These are phyloP conservation scores for Cladosporium velox DNA, from an alignment of 2,329 filamentous ascomycete species.

Conservation along the genomic window DNA sequence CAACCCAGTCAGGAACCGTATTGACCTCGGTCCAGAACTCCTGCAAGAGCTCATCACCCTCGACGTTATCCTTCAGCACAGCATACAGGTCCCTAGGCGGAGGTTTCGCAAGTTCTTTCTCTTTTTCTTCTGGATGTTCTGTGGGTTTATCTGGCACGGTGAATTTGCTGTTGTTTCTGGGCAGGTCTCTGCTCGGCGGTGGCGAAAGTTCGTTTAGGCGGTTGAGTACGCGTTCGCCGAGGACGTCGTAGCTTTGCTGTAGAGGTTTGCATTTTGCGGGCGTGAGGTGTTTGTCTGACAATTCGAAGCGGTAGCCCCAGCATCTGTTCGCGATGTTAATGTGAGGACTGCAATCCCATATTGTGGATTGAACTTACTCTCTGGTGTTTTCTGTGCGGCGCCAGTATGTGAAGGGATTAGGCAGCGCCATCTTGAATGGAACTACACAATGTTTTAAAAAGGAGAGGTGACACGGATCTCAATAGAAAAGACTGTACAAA, in stretches of 20 bases:
- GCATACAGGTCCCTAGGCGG: constrained; percentile 62
- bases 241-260: constrained; percentile 67
- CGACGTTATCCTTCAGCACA: constrained; percentile 60
- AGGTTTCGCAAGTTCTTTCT: constrained; percentile 32
- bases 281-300: constrained; percentile 65
- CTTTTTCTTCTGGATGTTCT: constrained; percentile 16
- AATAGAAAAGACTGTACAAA: neutral
- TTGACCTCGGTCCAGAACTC: constrained; percentile 68
- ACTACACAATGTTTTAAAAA: neutral
- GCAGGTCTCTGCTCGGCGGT: constrained; percentile 42
- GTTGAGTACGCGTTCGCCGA: constrained; percentile 67
- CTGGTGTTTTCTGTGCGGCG: constrained; percentile 46
- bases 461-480: neutral
- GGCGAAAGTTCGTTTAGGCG: constrained; percentile 64
- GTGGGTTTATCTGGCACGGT: constrained; percentile 31
- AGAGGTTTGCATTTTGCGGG: constrained; percentile 60
- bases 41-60: constrained; percentile 56
- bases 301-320: constrained; percentile 71
- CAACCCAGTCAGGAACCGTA: constrained; percentile 71
- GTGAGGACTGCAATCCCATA: constrained; percentile 21
- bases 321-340: constrained; percentile 37
- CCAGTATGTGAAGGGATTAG: constrained; percentile 42
- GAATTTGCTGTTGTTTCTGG: constrained; percentile 41
- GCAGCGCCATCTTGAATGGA: constrained; percentile 43
- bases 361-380: constrained; percentile 38